Evolutionary conservation across 2,329 filamentous ascomycete species (phyloP).

Genomic region (Pseudocercospora ulei): DNA sequence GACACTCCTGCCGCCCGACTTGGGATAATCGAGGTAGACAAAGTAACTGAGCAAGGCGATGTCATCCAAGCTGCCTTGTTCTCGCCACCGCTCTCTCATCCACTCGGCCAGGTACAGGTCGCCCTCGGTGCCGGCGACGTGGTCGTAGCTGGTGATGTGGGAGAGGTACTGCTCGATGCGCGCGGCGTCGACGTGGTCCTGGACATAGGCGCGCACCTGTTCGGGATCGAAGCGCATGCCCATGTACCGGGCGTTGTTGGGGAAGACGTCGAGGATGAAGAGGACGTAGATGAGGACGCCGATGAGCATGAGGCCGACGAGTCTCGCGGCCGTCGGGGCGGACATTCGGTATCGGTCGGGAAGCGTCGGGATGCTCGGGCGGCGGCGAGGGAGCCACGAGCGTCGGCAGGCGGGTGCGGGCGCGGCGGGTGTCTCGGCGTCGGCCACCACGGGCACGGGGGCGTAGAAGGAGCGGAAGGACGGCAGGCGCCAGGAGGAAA

Average conservation of each 20-base stretch:
- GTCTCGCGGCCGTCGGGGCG: conserved; percentile 60
- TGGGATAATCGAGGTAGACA: conserved; percentile 90
- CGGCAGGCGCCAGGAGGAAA: conserved; percentile 49
- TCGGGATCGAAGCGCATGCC: conserved; percentile 74
- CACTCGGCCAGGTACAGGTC: conserved; percentile 79
- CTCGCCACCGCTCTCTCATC: conserved; percentile 67
- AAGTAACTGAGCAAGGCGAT: conserved; percentile 59
- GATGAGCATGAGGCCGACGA: conserved; percentile 66
- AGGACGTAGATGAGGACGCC: conserved; percentile 71
- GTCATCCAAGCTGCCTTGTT: conserved; percentile 56
- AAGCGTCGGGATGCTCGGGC: conserved; percentile 36
- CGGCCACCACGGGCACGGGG: conserved; percentile 24
- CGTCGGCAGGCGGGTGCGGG: conserved; percentile 14
- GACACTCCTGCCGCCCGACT: conserved; percentile 63
- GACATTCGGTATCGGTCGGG: conserved; percentile 45
- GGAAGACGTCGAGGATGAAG: conserved; percentile 76
- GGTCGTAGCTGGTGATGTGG: conserved; percentile 73
- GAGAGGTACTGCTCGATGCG: conserved; percentile 57
- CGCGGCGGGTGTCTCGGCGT: conserved; percentile 14
- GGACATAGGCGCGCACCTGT: conserved; percentile 64
- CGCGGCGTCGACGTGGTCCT: conserved; percentile 59
- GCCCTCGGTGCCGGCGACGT: conserved; percentile 88
- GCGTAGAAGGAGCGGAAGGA: conserved; percentile 41
- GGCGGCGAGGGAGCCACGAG: conserved; percentile 19
- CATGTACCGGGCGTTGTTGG: conserved; percentile 53